These are phyloP conservation scores for Sclerotinia spermophila DNA, from an alignment of 2,329 filamentous ascomycete genomes.

Conservation along the genomic window DNA sequence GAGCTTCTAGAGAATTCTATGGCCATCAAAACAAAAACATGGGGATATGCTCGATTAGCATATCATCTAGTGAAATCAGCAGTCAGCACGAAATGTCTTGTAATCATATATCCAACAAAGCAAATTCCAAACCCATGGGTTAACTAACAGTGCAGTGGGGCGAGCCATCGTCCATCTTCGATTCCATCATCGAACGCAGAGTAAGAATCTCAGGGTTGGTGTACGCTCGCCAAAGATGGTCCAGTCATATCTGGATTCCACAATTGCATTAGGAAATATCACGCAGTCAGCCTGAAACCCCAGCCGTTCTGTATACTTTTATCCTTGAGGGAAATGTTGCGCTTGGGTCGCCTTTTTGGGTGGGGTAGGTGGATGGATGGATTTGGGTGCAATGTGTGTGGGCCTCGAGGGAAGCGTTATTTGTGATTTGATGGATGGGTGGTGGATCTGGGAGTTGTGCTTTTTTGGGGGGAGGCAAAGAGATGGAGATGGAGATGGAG, in stretches of 20 bases:
- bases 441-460: not conserved
- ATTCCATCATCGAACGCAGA: not conserved
- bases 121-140: not conserved
- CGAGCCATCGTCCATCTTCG: not conserved
- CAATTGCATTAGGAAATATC: not conserved
- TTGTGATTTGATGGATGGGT: not conserved
- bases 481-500: not conserved
- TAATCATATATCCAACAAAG: not conserved
- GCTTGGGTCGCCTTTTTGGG: not conserved
- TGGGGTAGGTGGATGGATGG: not conserved
- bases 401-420: not conserved
- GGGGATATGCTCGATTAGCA: not conserved
- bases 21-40: not conserved
- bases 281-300: not conserved
- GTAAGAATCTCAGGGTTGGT: not conserved
- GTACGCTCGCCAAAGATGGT: not conserved
- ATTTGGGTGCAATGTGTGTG: not conserved
- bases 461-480: not conserved
- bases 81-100: not conserved
- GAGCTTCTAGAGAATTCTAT: not conserved
- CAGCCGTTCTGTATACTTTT: not conserved
- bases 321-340: not conserved
- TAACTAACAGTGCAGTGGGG: not conserved
- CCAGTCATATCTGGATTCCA: not conserved
- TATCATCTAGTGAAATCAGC: not conserved